A percentile compares a stretch with the other conserved stretches of the same genome.
phyloP scores from a whole-genome alignment of 2,329 filamentous ascomycete species.

The Penicillium sp. region DNA sequence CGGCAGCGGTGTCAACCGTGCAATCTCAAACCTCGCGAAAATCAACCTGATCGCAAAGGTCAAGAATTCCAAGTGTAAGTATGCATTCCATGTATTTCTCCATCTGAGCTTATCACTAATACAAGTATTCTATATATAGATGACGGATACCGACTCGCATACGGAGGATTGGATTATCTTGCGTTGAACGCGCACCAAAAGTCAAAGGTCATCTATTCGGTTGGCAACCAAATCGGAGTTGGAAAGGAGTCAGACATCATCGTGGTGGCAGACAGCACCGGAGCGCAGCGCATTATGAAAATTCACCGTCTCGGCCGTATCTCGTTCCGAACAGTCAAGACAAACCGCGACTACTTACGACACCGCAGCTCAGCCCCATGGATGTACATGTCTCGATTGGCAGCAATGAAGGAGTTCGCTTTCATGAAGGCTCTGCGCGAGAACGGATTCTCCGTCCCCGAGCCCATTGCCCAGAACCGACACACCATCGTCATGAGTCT shows the following conservation, averaged over 20 bases:
- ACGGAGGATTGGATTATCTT: conserved; percentile 96
- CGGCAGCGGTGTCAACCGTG: conserved; percentile 73
- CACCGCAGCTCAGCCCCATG: conserved; percentile 78
- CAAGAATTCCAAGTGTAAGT: conserved; percentile 91
- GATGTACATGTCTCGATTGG: conserved; percentile 96
- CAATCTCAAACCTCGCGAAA: conserved; percentile 89
- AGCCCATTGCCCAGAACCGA: conserved; percentile 81
- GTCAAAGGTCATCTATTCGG: conserved; percentile 77
- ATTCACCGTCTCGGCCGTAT: conserved; percentile 94
- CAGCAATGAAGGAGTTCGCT: conserved; percentile 88
- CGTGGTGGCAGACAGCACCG: conserved; percentile 78
- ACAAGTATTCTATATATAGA: conserved; percentile 44
- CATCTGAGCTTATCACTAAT: conserved; percentile 2
- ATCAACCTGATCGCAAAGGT: conserved; percentile 84
- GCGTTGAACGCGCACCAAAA: conserved; percentile 86
- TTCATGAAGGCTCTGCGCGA: conserved; percentile 86
- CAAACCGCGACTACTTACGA: conserved; percentile 90
- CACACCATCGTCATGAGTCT: conserved; percentile 97
- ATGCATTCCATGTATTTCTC: conserved; percentile 10
- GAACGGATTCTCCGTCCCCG: conserved; percentile 85
- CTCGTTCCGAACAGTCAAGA: conserved; percentile 93
- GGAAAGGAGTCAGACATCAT: conserved; percentile 98
- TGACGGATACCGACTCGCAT: conserved; percentile 94
- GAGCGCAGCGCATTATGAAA: conserved; percentile 80
- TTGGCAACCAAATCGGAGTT: conserved; percentile 90